Evolutionary conservation across 352 stramenopile genomes (phyloP), one percentile per base, ranked within the genome.

Genomic region (Phytophthora kernoviae): DNA sequence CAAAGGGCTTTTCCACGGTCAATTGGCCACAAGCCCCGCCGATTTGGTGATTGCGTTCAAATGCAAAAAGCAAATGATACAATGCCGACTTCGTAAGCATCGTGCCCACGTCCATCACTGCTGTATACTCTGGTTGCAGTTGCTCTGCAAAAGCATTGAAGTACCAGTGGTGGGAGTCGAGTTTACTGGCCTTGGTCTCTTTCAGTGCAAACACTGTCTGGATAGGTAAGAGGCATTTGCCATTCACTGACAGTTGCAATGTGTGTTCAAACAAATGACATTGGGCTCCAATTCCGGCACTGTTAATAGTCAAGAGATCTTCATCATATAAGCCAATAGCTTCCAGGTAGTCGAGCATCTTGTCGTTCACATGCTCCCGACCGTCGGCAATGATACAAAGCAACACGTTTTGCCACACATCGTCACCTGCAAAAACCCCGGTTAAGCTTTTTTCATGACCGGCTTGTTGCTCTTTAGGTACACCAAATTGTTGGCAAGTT

Each of bases 211-310:
- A 94, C 2, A 92, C 54, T 11, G 86, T 70, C 34, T 96, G 87
- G 26, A 96, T 81, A 3, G 87, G 87, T 45, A 90, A 20, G 20
- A 96, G 32, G 39, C 73, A 70, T 53, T 87, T 90, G 51, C 77
- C 77, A 24, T 93, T 90, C 55, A 87, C 71, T 0, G 68, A 75
- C 22, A 93, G 70, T 54, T 94, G 87, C 14, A 96, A 49, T 34
- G 87, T 93, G 65, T 93, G 84, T 58, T 96, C 87, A 44, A 96
- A 96, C 43, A 96, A 26, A 47, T 96, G 87, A 40, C 81, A 93
- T 46, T 94, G 81, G 5, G 84, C 81, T 5, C 81, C 81, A 49
- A 94, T 91, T 9, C 87, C 87, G 0, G 87, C 85, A 53, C 82
- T 93, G 54, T 89, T 91, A 65, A 96, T 96, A 3, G 85, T 94